phyloP scores from a whole-genome alignment of 306 rosid species.

The Cucumis hystrix region DNA sequence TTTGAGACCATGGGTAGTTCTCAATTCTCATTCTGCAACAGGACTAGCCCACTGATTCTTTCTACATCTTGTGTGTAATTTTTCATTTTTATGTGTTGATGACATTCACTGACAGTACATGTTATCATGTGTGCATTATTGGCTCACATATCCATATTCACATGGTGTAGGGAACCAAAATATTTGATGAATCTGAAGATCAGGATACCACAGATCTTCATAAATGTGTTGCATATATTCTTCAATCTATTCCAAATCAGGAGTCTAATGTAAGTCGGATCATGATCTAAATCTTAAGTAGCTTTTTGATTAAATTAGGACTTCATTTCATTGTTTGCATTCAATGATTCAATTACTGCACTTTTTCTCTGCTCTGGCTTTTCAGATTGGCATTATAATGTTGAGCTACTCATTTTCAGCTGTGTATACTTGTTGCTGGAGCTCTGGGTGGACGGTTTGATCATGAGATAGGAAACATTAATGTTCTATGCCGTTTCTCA shows the following conservation, averaged over 20 bases:
- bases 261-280: conserved; percentile 48
- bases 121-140: background rate
- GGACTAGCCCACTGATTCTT: background rate
- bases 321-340: background rate
- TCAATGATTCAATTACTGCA: background rate
- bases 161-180: conserved; percentile 60
- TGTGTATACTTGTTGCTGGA: conserved; percentile 78
- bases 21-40: background rate
- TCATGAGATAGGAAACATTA: conserved; percentile 89
- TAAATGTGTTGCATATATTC: conserved; percentile 56
- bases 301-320: background rate
- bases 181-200: conserved; percentile 72
- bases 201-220: conserved; percentile 94
- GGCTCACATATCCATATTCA: conserved; percentile 17
- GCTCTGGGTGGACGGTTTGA: conserved; percentile 98
- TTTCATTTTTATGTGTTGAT: background rate
- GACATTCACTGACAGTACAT: background rate
- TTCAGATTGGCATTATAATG: background rate
- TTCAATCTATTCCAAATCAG: conserved; percentile 30
- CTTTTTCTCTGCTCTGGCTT: background rate
- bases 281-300: background rate
- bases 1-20: background rate
- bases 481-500: conserved; percentile 65
- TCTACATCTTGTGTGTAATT: background rate
- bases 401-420: conserved; percentile 27